phyloP scores from a whole-genome alignment of 2,329 filamentous ascomycete species.

The Colletotrichum cordylinicola region DNA sequence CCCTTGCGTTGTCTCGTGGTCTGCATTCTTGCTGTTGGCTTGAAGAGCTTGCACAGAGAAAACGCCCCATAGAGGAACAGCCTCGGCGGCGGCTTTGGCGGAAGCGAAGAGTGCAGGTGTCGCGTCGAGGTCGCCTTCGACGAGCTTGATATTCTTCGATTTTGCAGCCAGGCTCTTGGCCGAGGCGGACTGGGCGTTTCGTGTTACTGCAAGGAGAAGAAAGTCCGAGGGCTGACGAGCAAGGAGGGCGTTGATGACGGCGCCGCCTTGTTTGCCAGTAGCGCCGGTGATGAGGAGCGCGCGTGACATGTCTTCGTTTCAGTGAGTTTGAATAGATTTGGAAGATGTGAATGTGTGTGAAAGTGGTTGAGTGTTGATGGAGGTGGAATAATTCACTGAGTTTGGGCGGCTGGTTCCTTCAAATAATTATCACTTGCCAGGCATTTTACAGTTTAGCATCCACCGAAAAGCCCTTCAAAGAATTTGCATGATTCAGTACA shows the following conservation, averaged over 20 bases:
- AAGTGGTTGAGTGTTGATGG: too few species aligned
- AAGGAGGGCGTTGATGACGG: conserved; percentile 35
- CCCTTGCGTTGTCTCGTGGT: conserved; percentile 46
- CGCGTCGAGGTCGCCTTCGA: conserved; percentile 57
- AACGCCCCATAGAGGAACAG: conserved; percentile 52
- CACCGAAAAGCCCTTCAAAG: background rate
- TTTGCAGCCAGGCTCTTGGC: conserved; percentile 47
- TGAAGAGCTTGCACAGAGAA: conserved; percentile 49
- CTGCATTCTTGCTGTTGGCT: background rate
- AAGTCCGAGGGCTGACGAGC: conserved; percentile 4
- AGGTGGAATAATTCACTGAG: background rate
- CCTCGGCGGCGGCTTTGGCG: background rate
- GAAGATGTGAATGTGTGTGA: background rate
- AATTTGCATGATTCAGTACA: background rate
- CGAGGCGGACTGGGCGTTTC: conserved; percentile 47
- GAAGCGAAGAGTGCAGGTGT: conserved; percentile 49
- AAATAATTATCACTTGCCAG: background rate
- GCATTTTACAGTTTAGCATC: background rate
- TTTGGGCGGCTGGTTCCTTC: background rate
- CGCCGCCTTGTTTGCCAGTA: conserved; percentile 43
- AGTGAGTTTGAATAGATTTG: background rate
- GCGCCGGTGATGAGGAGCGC: conserved; percentile 36
- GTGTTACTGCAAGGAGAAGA: conserved; percentile 58
- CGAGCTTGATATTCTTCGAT: conserved; percentile 25
- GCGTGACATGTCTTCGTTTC: background rate